Evolutionary conservation across 345 rosid species (phyloP), one percentile per base, ranked within the genome.

Genomic region (Linum trigynum): DNA sequence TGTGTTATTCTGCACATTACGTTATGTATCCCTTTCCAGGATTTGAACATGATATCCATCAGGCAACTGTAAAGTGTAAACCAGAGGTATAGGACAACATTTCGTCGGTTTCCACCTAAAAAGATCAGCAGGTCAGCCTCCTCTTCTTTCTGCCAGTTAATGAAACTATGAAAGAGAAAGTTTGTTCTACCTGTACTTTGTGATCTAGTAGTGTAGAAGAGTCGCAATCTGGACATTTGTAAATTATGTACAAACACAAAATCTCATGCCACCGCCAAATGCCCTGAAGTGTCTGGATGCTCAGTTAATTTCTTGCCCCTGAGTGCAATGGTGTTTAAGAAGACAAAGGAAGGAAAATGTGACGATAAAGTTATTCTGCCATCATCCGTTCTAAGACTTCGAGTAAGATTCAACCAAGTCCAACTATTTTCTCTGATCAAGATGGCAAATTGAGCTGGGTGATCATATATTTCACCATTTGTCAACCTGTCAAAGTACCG

Each of bases 231-330:
- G 96, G 69, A 86, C 74, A 73, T 85, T 94, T 11, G 99, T 80
- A 75, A 92, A 92, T 64, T 89, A 96, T 42, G 92, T 78, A 66
- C 98, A 96, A 6, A 94, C 95, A 62, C 99, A 94, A 68, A 94
- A 83, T 77, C 99, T 85, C 99, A 90, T 79, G 61, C 99, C 99
- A 15, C 97, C 98, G 16, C 96, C 98, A 70, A 92, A 92, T 41
- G 91, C 96, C 96, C 89, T 87, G 82, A 92, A 94, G 55, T 77
- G 71, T 75, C 85, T 94, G 8, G 97, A 74, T 63, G 88, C 92
- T 4, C 81, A 77, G 71, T 65, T 82, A 71, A 40, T 37, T 61
- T 81, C 90, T 67, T 66, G 68, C 40, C 86, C 95, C 99, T 94
- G 80, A 38, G 59, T 61, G 72, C 64, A 56, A 69, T 62, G 32